Evolutionary conservation across 257 asterid genomes (phyloP).

Genomic region (Solanum paucissectum): DNA sequence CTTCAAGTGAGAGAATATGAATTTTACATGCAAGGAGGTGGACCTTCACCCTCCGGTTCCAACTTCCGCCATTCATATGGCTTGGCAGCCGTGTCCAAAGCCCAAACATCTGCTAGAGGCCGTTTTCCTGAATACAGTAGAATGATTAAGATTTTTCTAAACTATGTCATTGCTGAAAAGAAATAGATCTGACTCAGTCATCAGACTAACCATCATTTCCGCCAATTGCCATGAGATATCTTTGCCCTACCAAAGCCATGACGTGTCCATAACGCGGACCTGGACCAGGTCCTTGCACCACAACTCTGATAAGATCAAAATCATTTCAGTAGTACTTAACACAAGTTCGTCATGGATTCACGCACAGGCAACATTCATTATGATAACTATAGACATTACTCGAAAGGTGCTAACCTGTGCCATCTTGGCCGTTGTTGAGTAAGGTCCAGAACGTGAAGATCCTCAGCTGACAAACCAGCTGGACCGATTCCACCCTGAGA

Average conservation of each 20-base stretch:
- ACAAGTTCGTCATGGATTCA: background rate
- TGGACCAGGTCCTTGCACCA: slow-evolving; percentile 99
- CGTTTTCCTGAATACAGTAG: slow-evolving; percentile 59
- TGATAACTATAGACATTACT: background rate
- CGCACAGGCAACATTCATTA: background rate
- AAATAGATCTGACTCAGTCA: background rate
- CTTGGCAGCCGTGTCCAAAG: slow-evolving; percentile 99
- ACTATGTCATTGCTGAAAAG: background rate
- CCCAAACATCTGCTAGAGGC: slow-evolving; percentile 99
- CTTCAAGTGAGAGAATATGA: background rate
- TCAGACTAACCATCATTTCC: slow-evolving; percentile 94
- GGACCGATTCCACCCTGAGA: slow-evolving; percentile 78
- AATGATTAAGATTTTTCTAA: background rate
- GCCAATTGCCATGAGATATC: slow-evolving; percentile 99
- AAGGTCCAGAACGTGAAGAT: slow-evolving; percentile 76
- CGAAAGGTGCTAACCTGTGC: slow-evolving; percentile 61
- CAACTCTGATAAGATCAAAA: slow-evolving; percentile 49
- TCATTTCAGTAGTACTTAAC: background rate
- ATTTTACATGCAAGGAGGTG: slow-evolving; percentile 99
- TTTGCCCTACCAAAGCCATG: slow-evolving; percentile 98
- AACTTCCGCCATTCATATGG: slow-evolving; percentile 98
- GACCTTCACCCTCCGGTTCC: slow-evolving; percentile 99
- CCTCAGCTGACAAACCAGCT: slow-evolving; percentile 75
- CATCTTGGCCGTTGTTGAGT: slow-evolving; percentile 73
- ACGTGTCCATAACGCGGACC: slow-evolving; percentile 99